Base-by-base conservation (phyloP, 2,329 filamentous ascomycete genomes). In the Fusarium sp. region DNA sequence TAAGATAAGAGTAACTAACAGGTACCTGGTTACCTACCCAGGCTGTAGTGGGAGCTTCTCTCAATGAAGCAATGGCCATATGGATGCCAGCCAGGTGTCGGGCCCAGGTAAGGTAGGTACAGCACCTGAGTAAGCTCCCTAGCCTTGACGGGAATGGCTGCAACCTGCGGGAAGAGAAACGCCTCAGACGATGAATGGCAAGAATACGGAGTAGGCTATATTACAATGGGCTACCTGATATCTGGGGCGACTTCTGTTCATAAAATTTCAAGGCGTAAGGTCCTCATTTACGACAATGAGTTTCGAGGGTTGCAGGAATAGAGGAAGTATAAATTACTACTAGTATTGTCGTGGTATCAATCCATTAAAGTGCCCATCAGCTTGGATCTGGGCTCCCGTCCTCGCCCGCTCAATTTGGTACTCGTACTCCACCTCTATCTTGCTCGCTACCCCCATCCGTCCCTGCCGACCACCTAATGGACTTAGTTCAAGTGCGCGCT, bases 401-500 rank as follows among this genome's bases (percentile, higher is more conserved):
- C 51, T 63, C 61, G 21, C 46, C 64, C 56, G 57, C 60, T 56
- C 56, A 60, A 56, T 58, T 63, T 57, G 54, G 57, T 66, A 49
- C 44, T 41, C 42, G 46, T 55, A 46, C 70, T 66, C 60, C 62
- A 70, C 70, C 64, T 58, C 65, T 59, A 46, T 70, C 42, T 39
- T 69, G 57, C 31, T 64, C 37, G 23, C 41, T 71, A 57, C 58
- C 63, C 52, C 63, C 72, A 58, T 69, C 64, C 63, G 68, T 70
- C 48, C 66, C 72, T 73, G 57, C 72, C 72, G 72, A 74, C 73
- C 61, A 35, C 63, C 60, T 64, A 69, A 57, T 64, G 25, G 62
- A 63, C 61, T 59, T 55, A 55, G 67, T 60, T 52, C 55, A 49
- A 56, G 41, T 48, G 74, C 54, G 73, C 72, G 70, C 73, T 64